Base-by-base conservation (phyloP, 139 green algal genomes). In the Chlorella sp. region DNA sequence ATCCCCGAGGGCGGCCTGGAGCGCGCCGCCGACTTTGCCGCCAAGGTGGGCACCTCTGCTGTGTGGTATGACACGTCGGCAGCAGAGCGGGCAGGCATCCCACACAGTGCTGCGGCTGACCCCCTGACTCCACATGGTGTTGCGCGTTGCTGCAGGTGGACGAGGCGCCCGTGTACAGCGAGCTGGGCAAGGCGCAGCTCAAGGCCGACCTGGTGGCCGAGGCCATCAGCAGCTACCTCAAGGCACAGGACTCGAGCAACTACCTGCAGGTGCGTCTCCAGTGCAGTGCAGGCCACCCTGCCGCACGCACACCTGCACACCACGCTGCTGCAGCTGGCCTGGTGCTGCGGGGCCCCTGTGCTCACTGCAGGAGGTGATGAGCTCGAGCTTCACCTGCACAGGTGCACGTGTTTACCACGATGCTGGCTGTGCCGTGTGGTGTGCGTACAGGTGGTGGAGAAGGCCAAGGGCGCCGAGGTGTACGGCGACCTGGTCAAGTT, bases 401-500 rank as follows among this genome's bases (percentile, higher is more conserved):
- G 5, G 5, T 61, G 35, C 62, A 72, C 31, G 35, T 79, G 26
- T 69, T 32, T n/a, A 34, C 62, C 49, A 61, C 55, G 50, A 42
- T 17, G 23, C 10, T 2, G n/a, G 42, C 51, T 24, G 55, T 64
- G 55, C 20, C n/a, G n/a, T n/a, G 17, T 29, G 6, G 55, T 4
- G 55, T 64, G 55, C 4, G 5, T 49, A 49, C 62, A 74, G 67
- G 74, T 80, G 63, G 36, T 73, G 62, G 67, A 75, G 42, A 70
- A 79, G 36, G 78, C 84, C 35, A 78, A 85, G 67, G 82, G 82
- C 62, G 63, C 77, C 27, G 81, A 74, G 30, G 83, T 82, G 61
- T 97, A 95, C 76, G 89, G 88, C 22, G 92, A 97, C 51, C 86
- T 99, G 51, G 91, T 97, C 42, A 94, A 95, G 85, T 99, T 94